Conservation (phyloP, 2,329 filamentous ascomycete genomes). For the Neofusicoccum cordaticola region DNA sequence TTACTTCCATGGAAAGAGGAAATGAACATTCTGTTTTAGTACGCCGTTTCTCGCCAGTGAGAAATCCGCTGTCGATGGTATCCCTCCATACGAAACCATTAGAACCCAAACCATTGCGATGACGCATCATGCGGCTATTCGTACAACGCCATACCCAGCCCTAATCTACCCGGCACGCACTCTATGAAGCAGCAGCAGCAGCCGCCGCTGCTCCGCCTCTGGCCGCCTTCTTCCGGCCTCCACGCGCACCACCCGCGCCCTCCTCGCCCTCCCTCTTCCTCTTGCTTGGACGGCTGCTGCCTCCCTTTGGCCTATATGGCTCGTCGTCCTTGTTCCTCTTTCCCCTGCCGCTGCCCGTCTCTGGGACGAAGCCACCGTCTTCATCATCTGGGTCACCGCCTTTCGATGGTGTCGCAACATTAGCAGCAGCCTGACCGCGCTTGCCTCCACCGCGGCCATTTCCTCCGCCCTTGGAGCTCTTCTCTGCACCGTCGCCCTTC, state of each 20-base stretch:
- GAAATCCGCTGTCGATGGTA: not conserved
- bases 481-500: conserved; percentile 33
- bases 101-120: not conserved
- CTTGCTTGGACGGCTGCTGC: conserved; percentile 41
- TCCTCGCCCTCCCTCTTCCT: conserved; percentile 44
- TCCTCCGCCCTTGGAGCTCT: conserved; percentile 31
- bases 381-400: conserved; percentile 41
- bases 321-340: conserved; percentile 37
- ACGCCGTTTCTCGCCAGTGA: not conserved
- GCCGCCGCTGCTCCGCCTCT: conserved; percentile 7
- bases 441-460: conserved; percentile 26
- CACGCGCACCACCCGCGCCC: not conserved
- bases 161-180: no score
- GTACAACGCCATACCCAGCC: not conserved
- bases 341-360: conserved; percentile 31
- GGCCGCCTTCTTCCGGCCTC: conserved; percentile 14
- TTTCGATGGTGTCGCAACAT: conserved; percentile 30
- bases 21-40: not conserved
- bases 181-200: not conserved
- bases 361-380: conserved; percentile 33
- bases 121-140: not conserved
- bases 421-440: conserved; percentile 32
- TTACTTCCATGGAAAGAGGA: no score
- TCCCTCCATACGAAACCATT: conserved; percentile 1
- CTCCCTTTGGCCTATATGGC: conserved; percentile 49